phyloP scores from a whole-genome alignment of 192 early-diverging fungal species.

The Dispira simplex region DNA sequence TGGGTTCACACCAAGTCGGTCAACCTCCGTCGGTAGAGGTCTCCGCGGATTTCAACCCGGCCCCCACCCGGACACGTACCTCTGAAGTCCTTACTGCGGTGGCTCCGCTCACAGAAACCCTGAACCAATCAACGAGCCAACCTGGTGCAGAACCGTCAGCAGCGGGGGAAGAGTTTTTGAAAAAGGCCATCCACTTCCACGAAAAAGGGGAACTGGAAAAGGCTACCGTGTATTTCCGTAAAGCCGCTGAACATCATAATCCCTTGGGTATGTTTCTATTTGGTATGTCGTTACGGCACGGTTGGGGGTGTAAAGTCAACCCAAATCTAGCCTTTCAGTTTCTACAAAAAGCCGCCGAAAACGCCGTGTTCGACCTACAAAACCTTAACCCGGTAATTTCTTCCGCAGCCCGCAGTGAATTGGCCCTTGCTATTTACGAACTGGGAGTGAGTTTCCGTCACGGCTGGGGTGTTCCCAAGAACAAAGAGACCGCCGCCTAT shows the following conservation, averaged over 20 bases:
- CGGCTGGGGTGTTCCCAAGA: conserved; percentile 63
- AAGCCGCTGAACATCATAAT: conserved; percentile 42
- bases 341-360: conserved; percentile 50
- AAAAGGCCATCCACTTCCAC: conserved; percentile 48
- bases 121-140: too few species aligned
- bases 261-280: conserved; percentile 58
- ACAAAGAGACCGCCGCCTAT: conserved; percentile 52
- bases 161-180: conserved; percentile 39
- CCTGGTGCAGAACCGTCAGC: too few species aligned
- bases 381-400: conserved; percentile 36
- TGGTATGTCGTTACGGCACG: conserved; percentile 58
- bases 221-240: conserved; percentile 51
- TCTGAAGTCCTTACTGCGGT: too few species aligned
- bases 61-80: too few species aligned
- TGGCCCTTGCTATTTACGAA: conserved; percentile 66
- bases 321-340: conserved; percentile 47
- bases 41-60: too few species aligned
- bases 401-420: conserved; percentile 42
- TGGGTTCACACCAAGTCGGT: too few species aligned
- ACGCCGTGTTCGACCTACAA: conserved; percentile 41
- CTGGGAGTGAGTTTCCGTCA: conserved; percentile 63
- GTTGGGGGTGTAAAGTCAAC: conserved; percentile 62
- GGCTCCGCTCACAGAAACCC: too few species aligned
- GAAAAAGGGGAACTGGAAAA: conserved; percentile 52
- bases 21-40: too few species aligned